A percentile compares a stretch with the other conserved stretches of the same genome.
Conservation (phyloP, 192 early-diverging fungal genomes). For the Phycomyces blakesleeanus region DNA sequence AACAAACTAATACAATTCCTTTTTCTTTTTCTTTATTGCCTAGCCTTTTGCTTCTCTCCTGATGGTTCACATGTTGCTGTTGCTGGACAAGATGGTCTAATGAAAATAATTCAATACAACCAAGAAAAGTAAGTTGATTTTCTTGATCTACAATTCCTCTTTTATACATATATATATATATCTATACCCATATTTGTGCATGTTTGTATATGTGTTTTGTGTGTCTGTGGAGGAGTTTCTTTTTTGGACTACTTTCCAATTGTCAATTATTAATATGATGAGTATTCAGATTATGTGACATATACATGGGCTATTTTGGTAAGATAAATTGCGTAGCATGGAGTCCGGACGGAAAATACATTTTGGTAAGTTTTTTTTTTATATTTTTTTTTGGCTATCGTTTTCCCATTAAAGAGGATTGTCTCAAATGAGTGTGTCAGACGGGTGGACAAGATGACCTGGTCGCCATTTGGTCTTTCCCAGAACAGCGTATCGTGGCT, state of each 20-base stretch:
- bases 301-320: conserved; percentile 80
- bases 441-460: conserved; percentile 93
- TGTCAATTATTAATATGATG: not conserved
- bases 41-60: conserved; percentile 81
- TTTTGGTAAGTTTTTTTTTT: conserved; percentile 42
- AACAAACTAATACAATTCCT: conserved; percentile 4
- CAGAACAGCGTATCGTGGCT: conserved; percentile 72
- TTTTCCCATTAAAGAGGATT: not conserved
- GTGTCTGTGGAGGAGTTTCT: too few species aligned
- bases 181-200: too few species aligned
- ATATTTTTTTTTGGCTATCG: not conserved
- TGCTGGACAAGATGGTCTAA: conserved; percentile 69
- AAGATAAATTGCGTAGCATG: conserved; percentile 80
- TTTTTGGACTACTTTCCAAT: not conserved
- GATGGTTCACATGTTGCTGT: conserved; percentile 79
- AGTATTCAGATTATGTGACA: conserved; percentile 58
- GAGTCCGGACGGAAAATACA: conserved; percentile 84
- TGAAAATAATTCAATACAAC: conserved; percentile 75
- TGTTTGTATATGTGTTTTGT: too few species aligned
- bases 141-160: too few species aligned
- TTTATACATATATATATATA: too few species aligned
- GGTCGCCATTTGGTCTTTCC: conserved; percentile 84
- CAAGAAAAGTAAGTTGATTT: conserved; percentile 46
- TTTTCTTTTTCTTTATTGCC: not conserved
- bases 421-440: conserved; percentile 25